Evolutionary conservation across 345 rosid species (phyloP).

Genomic region (Litchi chinensis): DNA sequence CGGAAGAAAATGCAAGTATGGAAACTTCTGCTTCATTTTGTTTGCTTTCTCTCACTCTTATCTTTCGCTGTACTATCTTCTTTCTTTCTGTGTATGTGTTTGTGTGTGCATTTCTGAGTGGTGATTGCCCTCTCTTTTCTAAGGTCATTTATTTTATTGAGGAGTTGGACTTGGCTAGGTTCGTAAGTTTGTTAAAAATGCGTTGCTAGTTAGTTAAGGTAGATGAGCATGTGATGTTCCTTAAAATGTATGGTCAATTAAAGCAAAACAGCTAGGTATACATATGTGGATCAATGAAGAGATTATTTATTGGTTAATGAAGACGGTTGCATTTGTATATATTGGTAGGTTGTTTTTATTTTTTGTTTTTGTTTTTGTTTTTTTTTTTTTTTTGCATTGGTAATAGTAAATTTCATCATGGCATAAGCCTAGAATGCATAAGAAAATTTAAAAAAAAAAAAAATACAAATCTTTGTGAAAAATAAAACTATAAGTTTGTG

Average conservation of each 20-base stretch:
- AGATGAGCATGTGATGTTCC: neutral
- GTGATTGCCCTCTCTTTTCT: neutral
- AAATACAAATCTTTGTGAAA: neutral
- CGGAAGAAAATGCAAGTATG: conserved; percentile 92
- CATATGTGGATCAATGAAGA: neutral
- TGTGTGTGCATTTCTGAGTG: neutral
- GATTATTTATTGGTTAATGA: neutral
- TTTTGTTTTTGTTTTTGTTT: neutral
- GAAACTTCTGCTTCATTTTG: conserved; percentile 4
- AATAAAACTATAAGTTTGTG: neutral
- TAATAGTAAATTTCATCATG: neutral
- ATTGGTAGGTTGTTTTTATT: too few relatives aligned
- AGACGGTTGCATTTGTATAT: neutral
- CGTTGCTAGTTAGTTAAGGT: neutral
- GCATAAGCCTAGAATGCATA: neutral
- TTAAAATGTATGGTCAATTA: neutral
- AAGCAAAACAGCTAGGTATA: neutral
- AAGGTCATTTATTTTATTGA: neutral
- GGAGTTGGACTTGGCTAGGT: neutral
- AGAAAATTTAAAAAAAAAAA: neutral
- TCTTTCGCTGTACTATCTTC: neutral
- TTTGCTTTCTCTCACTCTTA: neutral
- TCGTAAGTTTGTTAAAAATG: neutral
- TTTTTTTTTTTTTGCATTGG: neutral
- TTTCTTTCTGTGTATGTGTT: neutral